A percentile compares a stretch with the other conserved stretches of the same genome.
These are phyloP conservation scores for Plasmodium yoelii DNA, from an alignment of 169 alveolate species.

Conservation along the genomic window DNA sequence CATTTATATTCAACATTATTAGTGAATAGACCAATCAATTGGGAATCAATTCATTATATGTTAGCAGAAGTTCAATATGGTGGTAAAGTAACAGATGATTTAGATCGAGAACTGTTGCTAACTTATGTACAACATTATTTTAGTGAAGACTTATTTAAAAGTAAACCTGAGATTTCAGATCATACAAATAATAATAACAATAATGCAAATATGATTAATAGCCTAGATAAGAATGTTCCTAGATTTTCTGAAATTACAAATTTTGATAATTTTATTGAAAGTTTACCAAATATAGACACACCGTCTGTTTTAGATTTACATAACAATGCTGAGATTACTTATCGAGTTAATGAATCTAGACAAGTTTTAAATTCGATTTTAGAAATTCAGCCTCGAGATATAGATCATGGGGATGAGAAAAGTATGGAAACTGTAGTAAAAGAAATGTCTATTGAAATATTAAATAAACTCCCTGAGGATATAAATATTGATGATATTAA, in stretches of 20 bases:
- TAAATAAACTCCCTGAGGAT: constrained; percentile 92
- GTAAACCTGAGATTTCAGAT: constrained; percentile 49
- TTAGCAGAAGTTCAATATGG: constrained; percentile 97
- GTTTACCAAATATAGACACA: constrained; percentile 93
- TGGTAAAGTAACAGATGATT: constrained; percentile 97
- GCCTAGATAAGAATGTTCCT: constrained; percentile 82
- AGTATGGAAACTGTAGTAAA: constrained; percentile 94
- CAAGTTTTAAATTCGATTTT: constrained; percentile 92
- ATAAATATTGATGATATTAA: constrained; percentile 77
- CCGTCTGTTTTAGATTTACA: constrained; percentile 95
- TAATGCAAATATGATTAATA: too few species aligned
- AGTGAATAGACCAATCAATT: constrained; percentile 88
- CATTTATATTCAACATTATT: constrained; percentile 92
- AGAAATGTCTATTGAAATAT: constrained; percentile 91
- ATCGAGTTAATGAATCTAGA: constrained; percentile 92
- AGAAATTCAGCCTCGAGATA: constrained; percentile 96
- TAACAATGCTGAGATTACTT: constrained; percentile 95
- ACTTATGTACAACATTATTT: constrained; percentile 93
- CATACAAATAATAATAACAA: constrained; percentile 87
- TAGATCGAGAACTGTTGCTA: constrained; percentile 94
- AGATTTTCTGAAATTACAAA: constrained; percentile 90
- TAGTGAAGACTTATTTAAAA: constrained; percentile 84
- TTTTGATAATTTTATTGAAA: constrained; percentile 90
- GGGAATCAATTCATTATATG: constrained; percentile 95
- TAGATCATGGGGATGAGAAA: constrained; percentile 94